Conservation (phyloP, 495 filamentous ascomycete species). For the Podospora pseudocomata region DNA sequence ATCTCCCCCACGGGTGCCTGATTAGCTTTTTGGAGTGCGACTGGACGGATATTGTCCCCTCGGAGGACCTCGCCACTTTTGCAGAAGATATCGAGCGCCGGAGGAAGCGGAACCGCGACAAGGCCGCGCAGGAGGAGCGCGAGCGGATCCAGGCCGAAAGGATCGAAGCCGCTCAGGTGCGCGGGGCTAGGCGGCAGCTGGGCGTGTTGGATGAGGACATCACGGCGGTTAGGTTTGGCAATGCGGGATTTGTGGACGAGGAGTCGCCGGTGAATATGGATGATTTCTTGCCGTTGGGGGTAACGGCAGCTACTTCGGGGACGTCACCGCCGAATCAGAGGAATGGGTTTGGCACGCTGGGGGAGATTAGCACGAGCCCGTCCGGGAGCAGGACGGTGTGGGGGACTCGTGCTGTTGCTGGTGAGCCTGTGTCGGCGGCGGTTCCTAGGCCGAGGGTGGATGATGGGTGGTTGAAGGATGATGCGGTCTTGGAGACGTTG, state of each 20-base stretch:
- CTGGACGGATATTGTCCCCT: constrained; percentile 84
- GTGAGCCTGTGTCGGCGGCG: constrained; percentile 35
- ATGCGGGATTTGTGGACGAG: constrained; percentile 17
- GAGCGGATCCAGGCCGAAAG: constrained; percentile 84
- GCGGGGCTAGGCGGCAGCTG: constrained; percentile 40
- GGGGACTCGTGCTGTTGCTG: constrained; percentile 68
- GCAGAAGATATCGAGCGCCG: constrained; percentile 71
- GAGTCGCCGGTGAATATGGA: constrained; percentile 40
- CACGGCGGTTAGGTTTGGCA: constrained; percentile 27
- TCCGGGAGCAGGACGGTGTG: constrained; percentile 74
- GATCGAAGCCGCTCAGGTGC: constrained; percentile 57
- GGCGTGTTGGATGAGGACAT: constrained; percentile 37
- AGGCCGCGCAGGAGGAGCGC: constrained; percentile 84
- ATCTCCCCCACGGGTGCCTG: constrained; percentile 89
- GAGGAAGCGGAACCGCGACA: constrained; percentile 76
- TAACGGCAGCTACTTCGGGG: constrained; percentile 20
- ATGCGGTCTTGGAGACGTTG: constrained; percentile 36
- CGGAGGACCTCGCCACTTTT: constrained; percentile 72
- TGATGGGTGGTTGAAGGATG: constrained; percentile 79
- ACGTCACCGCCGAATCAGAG: constrained; percentile 39
- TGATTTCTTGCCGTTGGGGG: constrained; percentile 65
- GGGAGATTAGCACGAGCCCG: constrained; percentile 70
- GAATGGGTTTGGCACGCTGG: constrained; percentile 43
- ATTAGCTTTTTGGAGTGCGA: constrained; percentile 94
- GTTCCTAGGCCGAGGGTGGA: constrained; percentile 39